A percentile compares a stretch with the other conserved stretches of the same genome.
Evolutionary conservation across 306 rosid genomes (phyloP).

Genomic region (Cajanus cajan): DNA sequence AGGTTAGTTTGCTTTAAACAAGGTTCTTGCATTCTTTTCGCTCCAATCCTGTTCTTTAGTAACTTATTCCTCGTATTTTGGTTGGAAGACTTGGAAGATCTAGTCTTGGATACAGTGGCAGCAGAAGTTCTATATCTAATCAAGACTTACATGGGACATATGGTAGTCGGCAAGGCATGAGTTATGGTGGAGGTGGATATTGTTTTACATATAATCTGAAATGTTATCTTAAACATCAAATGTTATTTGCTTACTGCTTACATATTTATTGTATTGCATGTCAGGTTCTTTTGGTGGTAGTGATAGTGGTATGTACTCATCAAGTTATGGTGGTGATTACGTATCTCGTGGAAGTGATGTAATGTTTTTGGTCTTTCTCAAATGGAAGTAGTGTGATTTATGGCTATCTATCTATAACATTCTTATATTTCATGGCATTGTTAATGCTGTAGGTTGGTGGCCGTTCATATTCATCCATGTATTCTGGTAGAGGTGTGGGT

Average conservation of each 20-base stretch:
- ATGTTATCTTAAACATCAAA: neutral
- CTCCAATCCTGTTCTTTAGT: neutral
- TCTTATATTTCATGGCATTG: slow-evolving; percentile 16
- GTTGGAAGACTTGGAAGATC: slow-evolving; percentile 70
- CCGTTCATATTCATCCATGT: slow-evolving; percentile 73
- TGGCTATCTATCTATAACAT: neutral
- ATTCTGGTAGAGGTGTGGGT: slow-evolving; percentile 69
- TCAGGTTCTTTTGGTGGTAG: slow-evolving; percentile 72
- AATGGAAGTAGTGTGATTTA: neutral
- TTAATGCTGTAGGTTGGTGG: slow-evolving; percentile 65
- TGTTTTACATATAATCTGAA: slow-evolving; percentile 30
- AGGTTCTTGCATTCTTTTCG: neutral
- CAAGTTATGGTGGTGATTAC: slow-evolving; percentile 81
- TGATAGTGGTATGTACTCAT: slow-evolving; percentile 81
- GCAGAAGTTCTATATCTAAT: slow-evolving; percentile 65
- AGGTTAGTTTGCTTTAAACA: slow-evolving; percentile 50
- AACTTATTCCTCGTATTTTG: slow-evolving; percentile 22
- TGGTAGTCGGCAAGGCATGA: slow-evolving; percentile 69
- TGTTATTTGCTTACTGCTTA: slow-evolving; percentile 4
- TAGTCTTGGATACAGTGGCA: slow-evolving; percentile 63
- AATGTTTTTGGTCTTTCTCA: slow-evolving; percentile 37
- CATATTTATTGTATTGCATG: slow-evolving; percentile 20
- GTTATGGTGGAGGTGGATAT: slow-evolving; percentile 58
- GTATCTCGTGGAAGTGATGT: slow-evolving; percentile 83
- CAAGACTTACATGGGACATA: slow-evolving; percentile 70